A percentile compares a stretch with the other conserved stretches of the same genome.
These are phyloP conservation scores for Pochonia chlamydosporia DNA, from an alignment of 2,329 filamentous ascomycete species.

Conservation along the genomic window DNA sequence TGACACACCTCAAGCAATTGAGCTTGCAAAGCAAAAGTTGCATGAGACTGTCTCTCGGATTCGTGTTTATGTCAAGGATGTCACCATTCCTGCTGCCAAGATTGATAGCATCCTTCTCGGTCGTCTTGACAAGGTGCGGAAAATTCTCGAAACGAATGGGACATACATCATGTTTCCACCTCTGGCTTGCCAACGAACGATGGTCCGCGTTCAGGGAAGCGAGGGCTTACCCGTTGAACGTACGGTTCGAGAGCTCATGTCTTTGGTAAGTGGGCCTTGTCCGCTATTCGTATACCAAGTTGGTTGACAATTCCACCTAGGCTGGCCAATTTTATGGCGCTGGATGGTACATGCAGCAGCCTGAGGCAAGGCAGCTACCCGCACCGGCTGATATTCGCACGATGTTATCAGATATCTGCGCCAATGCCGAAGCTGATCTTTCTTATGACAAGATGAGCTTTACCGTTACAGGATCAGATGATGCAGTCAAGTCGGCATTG, in stretches of 20 bases:
- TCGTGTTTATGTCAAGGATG: conserved; percentile 86
- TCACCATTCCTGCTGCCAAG: conserved; percentile 82
- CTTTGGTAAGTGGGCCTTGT: conserved; percentile 57
- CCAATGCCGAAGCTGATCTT: conserved; percentile 91
- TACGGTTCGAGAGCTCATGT: conserved; percentile 93
- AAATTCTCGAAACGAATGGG: conserved; percentile 95
- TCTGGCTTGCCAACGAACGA: conserved; percentile 75
- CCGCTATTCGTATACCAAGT: not conserved
- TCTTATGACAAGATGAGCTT: conserved; percentile 93
- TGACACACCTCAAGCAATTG: conserved; percentile 76
- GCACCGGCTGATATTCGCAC: conserved; percentile 69
- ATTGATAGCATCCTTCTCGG: conserved; percentile 90
- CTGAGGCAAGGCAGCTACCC: conserved; percentile 58
- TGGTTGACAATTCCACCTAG: conserved; percentile 35
- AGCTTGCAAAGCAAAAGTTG: conserved; percentile 84
- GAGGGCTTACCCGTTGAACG: conserved; percentile 93
- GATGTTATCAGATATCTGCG: conserved; percentile 95
- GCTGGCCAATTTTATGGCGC: conserved; percentile 97
- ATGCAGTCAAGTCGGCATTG: conserved; percentile 92
- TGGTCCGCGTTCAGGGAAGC: conserved; percentile 85
- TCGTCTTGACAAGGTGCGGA: conserved; percentile 91
- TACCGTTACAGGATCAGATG: conserved; percentile 90
- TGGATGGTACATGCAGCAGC: conserved; percentile 87
- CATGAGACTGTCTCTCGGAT: conserved; percentile 77
- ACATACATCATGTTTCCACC: conserved; percentile 91